Conservation (phyloP, 345 rosid species). For the Tarenaya hassleriana region DNA sequence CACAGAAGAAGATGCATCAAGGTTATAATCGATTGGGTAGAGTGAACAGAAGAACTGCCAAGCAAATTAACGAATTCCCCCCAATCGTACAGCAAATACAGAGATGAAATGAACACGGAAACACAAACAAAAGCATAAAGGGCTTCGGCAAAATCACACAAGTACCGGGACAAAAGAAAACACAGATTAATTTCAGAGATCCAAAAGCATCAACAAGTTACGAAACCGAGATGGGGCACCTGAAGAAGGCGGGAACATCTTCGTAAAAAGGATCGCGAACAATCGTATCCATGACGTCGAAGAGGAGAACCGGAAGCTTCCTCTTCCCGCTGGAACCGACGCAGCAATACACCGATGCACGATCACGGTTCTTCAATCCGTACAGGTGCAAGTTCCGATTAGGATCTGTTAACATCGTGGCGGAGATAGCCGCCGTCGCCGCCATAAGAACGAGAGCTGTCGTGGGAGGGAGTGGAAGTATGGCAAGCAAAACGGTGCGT, state of each 20-base stretch:
- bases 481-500: conserved; percentile 18
- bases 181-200: too few relatives aligned
- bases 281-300: conserved; percentile 93
- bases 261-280: conserved; percentile 94
- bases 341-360: background rate
- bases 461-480: background rate
- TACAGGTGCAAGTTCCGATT: conserved; percentile 1
- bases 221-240: conserved; percentile 28
- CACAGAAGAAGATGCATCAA: too few relatives aligned
- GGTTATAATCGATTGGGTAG: too few relatives aligned
- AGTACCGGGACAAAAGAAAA: too few relatives aligned
- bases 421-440: conserved; percentile 7
- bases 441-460: conserved; percentile 8
- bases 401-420: background rate
- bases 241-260: conserved; percentile 76
- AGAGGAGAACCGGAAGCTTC: conserved; percentile 82
- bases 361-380: conserved; percentile 4
- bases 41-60: too few relatives aligned
- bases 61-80: too few relatives aligned
- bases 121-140: too few relatives aligned
- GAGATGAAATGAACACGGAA: too few relatives aligned
- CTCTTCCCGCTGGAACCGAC: conserved; percentile 16
- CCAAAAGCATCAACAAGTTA: too few relatives aligned
- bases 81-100: too few relatives aligned
- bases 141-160: too few relatives aligned